Percentiles rank a stretch among this genome's conserved stretches.
These are phyloP conservation scores for Salvia miltiorrhiza DNA, from an alignment of 257 asterid species.

Conservation along the genomic window DNA sequence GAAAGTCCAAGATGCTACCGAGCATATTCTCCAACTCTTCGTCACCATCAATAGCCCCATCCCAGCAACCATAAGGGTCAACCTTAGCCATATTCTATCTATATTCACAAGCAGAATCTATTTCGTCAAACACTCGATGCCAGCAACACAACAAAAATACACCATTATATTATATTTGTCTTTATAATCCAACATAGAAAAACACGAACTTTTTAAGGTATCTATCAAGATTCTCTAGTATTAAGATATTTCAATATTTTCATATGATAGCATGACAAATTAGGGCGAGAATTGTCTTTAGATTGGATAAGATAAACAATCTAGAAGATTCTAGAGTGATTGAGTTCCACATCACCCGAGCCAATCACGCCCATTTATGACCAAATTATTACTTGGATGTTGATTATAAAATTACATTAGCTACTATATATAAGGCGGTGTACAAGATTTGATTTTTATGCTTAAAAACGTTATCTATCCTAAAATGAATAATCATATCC, in stretches of 20 bases:
- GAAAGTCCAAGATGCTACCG: constrained; percentile 18
- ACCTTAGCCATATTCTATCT: constrained; percentile 46
- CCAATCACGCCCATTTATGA: background rate
- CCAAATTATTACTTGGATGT: background rate
- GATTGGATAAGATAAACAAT: background rate
- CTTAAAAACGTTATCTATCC: background rate
- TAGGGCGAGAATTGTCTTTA: constrained; percentile 5
- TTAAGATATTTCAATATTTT: background rate
- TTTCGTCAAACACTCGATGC: background rate
- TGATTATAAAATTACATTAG: background rate
- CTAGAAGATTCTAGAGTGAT: background rate
- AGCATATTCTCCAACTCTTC: constrained; percentile 47
- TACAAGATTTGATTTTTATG: background rate
- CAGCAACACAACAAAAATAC: background rate
- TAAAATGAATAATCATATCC: background rate
- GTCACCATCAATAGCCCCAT: constrained; percentile 39
- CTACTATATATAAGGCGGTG: background rate
- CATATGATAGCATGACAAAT: background rate
- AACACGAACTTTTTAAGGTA: background rate
- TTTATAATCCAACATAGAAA: background rate
- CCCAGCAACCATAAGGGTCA: constrained; percentile 44
- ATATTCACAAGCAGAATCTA: background rate
- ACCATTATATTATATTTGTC: background rate
- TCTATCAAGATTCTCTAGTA: background rate
- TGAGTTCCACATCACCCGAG: background rate